Evolutionary conservation across 192 early-diverging fungal species (phyloP), one percentile per base, ranked within the genome.

Genomic region (Allomyces javanicus): DNA sequence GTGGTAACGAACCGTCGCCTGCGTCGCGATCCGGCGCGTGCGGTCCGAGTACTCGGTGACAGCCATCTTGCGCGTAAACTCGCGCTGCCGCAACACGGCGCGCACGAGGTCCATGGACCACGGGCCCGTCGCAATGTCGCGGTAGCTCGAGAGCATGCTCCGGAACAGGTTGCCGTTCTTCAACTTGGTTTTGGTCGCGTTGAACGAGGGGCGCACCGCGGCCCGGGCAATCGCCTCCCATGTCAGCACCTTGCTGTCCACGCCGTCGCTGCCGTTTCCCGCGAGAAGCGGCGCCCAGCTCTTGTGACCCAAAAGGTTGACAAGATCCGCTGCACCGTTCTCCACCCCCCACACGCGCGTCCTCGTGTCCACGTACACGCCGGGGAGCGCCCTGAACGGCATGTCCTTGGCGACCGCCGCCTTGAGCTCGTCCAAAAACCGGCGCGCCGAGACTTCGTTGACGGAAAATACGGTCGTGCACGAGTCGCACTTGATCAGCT

Each of bases 41-140:
- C 50, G 24, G 77, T 74, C 77, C 22, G 70, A 44, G 44, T 77
- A 74, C 23, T 64, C 65, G 1, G 69, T 74, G 24, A 68, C 50
- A 1, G 73, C 70, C 80, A 82, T 82, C 40, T 77, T 80, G 11
- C 62, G 19, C 9, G 76, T 80, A 50, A 84, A 84, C 62, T 73
- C 65, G 10, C 76, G 70, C 69, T 84, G 83, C 14, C 80, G 68
- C 61, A 68, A 33, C 11, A 79, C 77, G 24, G 80, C 83, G 44
- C 66, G 64, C 6, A 81, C 70, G 9, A 84, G 50, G 14, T 58
- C 21, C 17, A 58, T 58, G 17, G 50, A 14, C 50, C 50, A n/a
- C 12, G 17, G 21, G 17, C 50, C 21, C 17, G 21, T 58, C 4
- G 50, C 50, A 58, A 21, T 21, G 2, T 14, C 12, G 17, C 12